Percentiles rank a stretch among this genome's conserved stretches.
Conservation (phyloP, 257 asterid species). For the Sherardia arvensis region DNA sequence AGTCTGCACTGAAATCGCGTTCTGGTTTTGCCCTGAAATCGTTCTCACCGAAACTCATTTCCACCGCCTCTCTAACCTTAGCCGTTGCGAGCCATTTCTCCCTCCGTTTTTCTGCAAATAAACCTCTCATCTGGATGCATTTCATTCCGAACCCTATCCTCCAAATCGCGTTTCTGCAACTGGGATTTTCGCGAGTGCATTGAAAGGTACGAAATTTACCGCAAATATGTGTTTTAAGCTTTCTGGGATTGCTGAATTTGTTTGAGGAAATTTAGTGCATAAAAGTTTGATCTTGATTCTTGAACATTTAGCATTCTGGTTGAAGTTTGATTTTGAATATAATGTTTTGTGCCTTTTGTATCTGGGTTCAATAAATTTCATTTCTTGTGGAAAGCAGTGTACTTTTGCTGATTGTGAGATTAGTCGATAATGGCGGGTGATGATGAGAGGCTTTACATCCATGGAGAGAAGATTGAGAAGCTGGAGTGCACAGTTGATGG, state of each 20-base stretch:
- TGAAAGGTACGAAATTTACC: neutral
- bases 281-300: neutral
- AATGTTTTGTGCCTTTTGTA: neutral
- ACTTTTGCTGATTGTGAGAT: neutral
- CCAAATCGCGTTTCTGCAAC: neutral
- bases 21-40: constrained; percentile 14
- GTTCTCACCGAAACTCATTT: neutral
- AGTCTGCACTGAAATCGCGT: constrained; percentile 17
- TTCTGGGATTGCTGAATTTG: neutral
- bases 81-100: constrained; percentile 12
- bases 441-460: constrained; percentile 11
- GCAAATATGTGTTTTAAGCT: neutral
- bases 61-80: neutral
- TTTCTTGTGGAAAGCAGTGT: neutral
- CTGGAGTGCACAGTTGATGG: constrained; percentile 16
- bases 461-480: constrained; percentile 18
- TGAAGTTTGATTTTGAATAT: neutral
- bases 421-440: constrained; percentile 8
- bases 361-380: neutral
- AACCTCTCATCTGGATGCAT: neutral
- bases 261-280: neutral
- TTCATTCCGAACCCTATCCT: constrained; percentile 9
- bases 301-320: neutral
- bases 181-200: neutral
- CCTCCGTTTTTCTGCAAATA: constrained; percentile 11